Evolutionary conservation across 2,329 filamentous ascomycete species (phyloP).

Genomic region (Pseudogymnoascus pannorum): DNA sequence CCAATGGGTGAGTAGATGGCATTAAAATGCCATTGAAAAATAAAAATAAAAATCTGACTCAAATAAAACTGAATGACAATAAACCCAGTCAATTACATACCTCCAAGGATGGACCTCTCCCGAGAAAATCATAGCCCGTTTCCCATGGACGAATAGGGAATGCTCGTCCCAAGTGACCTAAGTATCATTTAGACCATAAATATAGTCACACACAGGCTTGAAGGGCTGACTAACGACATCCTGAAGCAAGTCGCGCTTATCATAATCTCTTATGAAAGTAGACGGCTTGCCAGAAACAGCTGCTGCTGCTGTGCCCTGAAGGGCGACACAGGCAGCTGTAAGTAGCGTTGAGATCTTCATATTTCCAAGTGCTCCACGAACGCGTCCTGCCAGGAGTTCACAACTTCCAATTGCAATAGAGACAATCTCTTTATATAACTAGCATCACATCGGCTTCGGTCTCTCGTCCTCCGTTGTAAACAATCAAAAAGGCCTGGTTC

Average conservation of each 20-base stretch:
- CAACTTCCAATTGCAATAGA: not conserved
- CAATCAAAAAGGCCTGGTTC: not conserved
- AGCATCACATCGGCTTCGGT: not conserved
- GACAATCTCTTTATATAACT: not conserved
- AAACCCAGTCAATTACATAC: slow-evolving; percentile 25
- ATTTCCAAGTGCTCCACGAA: slow-evolving; percentile 1
- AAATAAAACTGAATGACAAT: not conserved
- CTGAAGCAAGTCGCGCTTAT: slow-evolving; percentile 41
- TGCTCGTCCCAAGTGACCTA: slow-evolving; percentile 63
- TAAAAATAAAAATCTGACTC: not conserved
- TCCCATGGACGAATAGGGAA: slow-evolving; percentile 61
- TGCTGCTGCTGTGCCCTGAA: not conserved
- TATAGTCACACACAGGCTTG: not conserved
- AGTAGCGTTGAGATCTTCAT: slow-evolving; percentile 3
- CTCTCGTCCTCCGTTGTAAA: slow-evolving; percentile 2
- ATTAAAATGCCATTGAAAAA: not conserved
- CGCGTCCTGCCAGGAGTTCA: not conserved
- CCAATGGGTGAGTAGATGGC: not conserved
- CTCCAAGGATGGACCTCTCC: slow-evolving; percentile 64
- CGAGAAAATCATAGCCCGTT: slow-evolving; percentile 64
- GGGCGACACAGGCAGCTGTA: slow-evolving; percentile 3
- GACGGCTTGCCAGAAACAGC: slow-evolving; percentile 7
- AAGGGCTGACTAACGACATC: slow-evolving; percentile 38
- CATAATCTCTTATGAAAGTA: slow-evolving; percentile 34
- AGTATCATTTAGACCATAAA: not conserved